phyloP scores from a whole-genome alignment of 2,329 filamentous ascomycete genomes.

The Aschersonia sp. region DNA sequence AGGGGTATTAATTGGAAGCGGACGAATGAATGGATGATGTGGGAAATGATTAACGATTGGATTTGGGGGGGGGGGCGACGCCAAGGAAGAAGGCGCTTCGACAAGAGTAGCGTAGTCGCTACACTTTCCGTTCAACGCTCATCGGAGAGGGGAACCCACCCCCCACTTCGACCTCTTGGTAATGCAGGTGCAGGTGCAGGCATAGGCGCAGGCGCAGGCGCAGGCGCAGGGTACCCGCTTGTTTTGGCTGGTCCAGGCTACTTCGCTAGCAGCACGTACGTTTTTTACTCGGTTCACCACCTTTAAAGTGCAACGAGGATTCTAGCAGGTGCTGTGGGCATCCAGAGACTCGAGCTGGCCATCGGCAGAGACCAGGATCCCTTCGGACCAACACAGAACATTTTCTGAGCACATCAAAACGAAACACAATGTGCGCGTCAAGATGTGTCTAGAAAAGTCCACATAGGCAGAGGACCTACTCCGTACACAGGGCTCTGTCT shows the following conservation, averaged over 20 bases:
- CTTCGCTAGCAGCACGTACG: too few relatives aligned
- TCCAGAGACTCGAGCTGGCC: neutral
- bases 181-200: neutral
- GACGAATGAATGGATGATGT: neutral
- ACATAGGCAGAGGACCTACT: too few relatives aligned
- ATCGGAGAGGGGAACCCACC: neutral
- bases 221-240: neutral
- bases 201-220: neutral
- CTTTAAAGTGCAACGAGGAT: neutral
- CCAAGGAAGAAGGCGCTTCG: neutral
- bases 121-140: neutral
- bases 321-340: neutral
- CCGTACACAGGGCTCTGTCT: too few relatives aligned
- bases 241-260: neutral
- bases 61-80: neutral
- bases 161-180: slow-evolving; percentile 1
- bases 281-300: too few relatives aligned
- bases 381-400: too few relatives aligned
- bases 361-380: too few relatives aligned
- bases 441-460: too few relatives aligned
- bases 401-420: too few relatives aligned
- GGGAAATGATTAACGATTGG: slow-evolving; percentile 1
- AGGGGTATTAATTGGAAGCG: neutral
- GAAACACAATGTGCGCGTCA: too few relatives aligned
- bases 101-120: too few relatives aligned